Evolutionary conservation across 306 rosid species (phyloP), one percentile per base, ranked within the genome.

Genomic region (Casuarina cunninghamiana): DNA sequence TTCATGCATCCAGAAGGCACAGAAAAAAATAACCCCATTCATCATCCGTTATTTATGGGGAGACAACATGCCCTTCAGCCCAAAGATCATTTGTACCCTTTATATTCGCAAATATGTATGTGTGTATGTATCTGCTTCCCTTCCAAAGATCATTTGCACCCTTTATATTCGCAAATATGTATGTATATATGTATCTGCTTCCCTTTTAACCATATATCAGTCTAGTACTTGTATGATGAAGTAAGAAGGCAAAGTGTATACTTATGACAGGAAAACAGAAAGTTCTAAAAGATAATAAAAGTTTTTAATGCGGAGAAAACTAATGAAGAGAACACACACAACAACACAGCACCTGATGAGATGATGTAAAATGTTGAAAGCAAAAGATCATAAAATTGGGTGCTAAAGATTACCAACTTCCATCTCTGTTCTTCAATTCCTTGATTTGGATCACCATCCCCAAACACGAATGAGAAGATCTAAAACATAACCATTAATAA

Each of bases 351-450:
- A 83, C 74, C 51, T 66, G 76, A 78, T 61, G 78, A 76, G 43
- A 8, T 68, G 7, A 57, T 69, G 81, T 49, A 81, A 73, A 78
- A 60, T 84, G 63, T 80, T 79, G 50, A 89, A 82, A 83, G 92
- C 94, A 91, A 95, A 93, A 84, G 93, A 92, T 96, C 92, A 90
- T 96, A 84, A 83, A 90, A 88, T 83, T 88, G 84, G 90, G 93
- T 87, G 89, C 97, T 83, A 90, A 81, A 91, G 83, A 96, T 91
- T 96, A 96, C 99, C 99, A 96, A 96, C 98, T 93, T 96, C 99
- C 99, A 96, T 89, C 99, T 93, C 93, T 96, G 98, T 90, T 96
- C 99, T 93, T 96, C 99, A 41, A 93, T 93, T 93, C 96, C 99
- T 96, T 93, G 96, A 93, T 96, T 96, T 49, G 99, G 99, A 90